Percentiles rank a stretch among this genome's conserved stretches.
Conservation (phyloP, 164 flowering plant species). For the Paratinospora sagittata region DNA sequence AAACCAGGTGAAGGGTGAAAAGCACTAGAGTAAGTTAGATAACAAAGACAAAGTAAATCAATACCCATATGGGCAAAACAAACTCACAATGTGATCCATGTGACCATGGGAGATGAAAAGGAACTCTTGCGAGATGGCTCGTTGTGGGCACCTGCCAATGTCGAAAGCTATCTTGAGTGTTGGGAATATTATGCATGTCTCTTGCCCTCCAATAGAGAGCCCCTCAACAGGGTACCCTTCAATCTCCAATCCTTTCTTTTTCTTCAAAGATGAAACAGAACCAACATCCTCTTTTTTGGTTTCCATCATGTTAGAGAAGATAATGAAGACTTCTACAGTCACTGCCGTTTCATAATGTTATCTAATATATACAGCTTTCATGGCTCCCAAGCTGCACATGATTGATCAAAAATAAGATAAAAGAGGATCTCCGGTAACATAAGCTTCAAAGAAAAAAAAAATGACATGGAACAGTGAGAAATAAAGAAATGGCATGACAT, state of each 20-base stretch:
- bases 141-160: slow-evolving; percentile 86
- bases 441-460: no score
- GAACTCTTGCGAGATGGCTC: slow-evolving; percentile 76
- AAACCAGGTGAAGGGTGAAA: no score
- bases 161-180: slow-evolving; percentile 76
- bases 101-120: slow-evolving; percentile 94
- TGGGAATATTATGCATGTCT: slow-evolving; percentile 89
- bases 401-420: no score
- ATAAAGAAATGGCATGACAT: no score
- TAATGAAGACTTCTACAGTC: no score
- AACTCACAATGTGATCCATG: slow-evolving; percentile 86
- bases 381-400: no score
- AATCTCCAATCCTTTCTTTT: slow-evolving; percentile 31
- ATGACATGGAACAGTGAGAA: no score
- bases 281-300: neutral
- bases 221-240: slow-evolving; percentile 71
- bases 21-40: neutral
- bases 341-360: no score
- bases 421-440: no score
- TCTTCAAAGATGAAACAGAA: slow-evolving; percentile 10
- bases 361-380: no score
- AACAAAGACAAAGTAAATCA: neutral
- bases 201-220: slow-evolving; percentile 89
- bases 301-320: neutral
- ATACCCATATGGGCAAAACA: neutral